Base-by-base conservation (phyloP, 345 rosid species). In the Citrus australasica region DNA sequence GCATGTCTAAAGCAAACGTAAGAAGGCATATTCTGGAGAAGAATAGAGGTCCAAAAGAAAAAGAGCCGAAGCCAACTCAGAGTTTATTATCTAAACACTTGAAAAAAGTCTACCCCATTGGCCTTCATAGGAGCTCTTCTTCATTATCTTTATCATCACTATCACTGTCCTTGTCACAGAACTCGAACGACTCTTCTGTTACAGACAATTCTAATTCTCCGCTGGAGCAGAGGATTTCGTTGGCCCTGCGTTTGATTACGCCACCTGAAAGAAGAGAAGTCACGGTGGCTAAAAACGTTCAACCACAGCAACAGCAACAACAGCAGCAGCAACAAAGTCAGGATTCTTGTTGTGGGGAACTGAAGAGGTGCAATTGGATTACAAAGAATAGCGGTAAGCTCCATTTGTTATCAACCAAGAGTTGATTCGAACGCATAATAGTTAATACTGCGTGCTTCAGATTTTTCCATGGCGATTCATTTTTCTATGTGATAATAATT, bases 341-440 rank as follows among this genome's bases (percentile, higher is more conserved):
- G 58, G 92, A 84, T 62, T 48, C 82, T 24, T 66, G 42, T 55
- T 85, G 56, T 67, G 94, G 91, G 64, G 99, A 89, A 84, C 62
- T 84, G 37, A 89, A 78, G 87, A 88, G 97, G 79, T 96, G 99
- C 85, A 88, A 89, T 19, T 96, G 99, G 99, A 90, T 96, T 58
- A 90, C 99, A 40, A 92, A 92, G 83, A 93, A 86, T 58, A 93
- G 99, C 75, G 98, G 98, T 96, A 93, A 82, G 58, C 22, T 53
- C 6, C 58, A 5, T 53, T 5, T 53, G 0, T 17, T 53, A 53
- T 4, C 58, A 53, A 53, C 21, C 58, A 17, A 4, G 58, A 53
- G 58, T 53, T 53, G 22, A 53, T 53, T 53, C 58, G 5, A 16
- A 53, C 7, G 7, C 58, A 16, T 53, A 53, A 53, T 11, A 46